Percentiles rank a stretch among this genome's conserved stretches.
Evolutionary conservation across 2,329 filamentous ascomycete species (phyloP).

Genomic region (Neopestalotiopsis sp.): DNA sequence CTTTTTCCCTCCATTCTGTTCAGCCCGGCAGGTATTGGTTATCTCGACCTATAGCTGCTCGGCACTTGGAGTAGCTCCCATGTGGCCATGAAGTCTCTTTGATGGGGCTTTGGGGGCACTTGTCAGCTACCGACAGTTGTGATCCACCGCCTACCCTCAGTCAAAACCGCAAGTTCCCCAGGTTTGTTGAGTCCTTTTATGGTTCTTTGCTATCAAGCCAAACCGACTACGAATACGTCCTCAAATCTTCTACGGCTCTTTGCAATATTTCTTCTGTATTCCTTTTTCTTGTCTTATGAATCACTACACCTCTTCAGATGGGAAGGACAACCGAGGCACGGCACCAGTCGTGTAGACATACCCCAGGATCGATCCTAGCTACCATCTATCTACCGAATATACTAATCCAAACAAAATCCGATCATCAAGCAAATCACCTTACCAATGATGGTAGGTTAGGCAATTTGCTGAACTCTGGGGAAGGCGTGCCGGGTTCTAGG

Average conservation of each 20-base stretch:
- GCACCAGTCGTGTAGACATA: no score
- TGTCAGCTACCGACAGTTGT: background rate
- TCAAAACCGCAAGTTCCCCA: background rate
- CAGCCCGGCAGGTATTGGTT: background rate
- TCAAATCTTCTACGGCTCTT: no score
- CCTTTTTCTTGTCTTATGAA: no score
- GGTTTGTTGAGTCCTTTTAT: no score
- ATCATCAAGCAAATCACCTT: background rate
- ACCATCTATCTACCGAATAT: no score
- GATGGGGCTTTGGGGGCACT: background rate
- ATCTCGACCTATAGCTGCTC: background rate
- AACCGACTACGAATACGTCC: no score
- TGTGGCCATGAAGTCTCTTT: constrained; percentile 2
- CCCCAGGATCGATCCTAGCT: no score
- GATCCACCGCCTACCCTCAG: background rate
- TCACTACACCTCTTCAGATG: no score
- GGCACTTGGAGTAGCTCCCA: background rate
- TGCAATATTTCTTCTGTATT: no score
- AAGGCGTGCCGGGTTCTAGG: background rate
- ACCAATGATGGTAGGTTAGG: background rate
- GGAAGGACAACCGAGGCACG: no score
- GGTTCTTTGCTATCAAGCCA: no score
- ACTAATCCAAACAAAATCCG: no score
- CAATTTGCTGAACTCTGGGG: background rate
- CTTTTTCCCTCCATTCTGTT: background rate